phyloP scores from a whole-genome alignment of 164 flowering plant genomes.

The Piper longum region DNA sequence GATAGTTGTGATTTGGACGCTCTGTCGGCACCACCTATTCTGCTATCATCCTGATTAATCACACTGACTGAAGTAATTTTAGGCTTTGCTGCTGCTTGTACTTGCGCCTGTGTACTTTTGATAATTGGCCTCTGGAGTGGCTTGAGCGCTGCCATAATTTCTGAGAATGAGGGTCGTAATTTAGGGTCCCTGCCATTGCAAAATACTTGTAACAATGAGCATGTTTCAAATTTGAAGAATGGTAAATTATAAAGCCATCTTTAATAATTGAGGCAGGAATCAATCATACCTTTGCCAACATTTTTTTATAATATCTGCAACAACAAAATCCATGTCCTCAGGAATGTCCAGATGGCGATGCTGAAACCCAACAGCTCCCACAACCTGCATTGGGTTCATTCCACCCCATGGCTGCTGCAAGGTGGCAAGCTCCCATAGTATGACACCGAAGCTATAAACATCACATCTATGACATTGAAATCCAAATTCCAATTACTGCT shows the following conservation, averaged over 20 bases:
- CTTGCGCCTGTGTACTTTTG: constrained; percentile 26
- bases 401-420: constrained; percentile 97
- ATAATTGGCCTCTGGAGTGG: constrained; percentile 67
- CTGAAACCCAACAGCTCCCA: constrained; percentile 98
- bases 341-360: constrained; percentile 96
- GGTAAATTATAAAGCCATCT: background rate
- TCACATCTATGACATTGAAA: constrained; percentile 56
- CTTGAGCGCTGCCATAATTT: constrained; percentile 76
- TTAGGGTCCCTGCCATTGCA: constrained; percentile 56
- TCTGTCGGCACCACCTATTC: constrained; percentile 9
- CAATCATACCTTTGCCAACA: constrained; percentile 85
- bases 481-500: background rate
- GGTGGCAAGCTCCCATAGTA: constrained; percentile 90
- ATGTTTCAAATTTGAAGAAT: background rate
- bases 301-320: constrained; percentile 62
- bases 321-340: constrained; percentile 54
- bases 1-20: constrained; percentile 10
- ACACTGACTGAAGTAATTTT: constrained; percentile 9
- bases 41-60: constrained; percentile 8
- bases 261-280: background rate
- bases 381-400: constrained; percentile 99
- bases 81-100: constrained; percentile 17
- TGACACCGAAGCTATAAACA: constrained; percentile 89
- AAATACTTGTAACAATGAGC: background rate
- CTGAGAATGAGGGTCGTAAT: constrained; percentile 78